These are phyloP conservation scores for Fagopyrum homotropicum DNA, from an alignment of 148 eudicot species.

Conservation along the genomic window DNA sequence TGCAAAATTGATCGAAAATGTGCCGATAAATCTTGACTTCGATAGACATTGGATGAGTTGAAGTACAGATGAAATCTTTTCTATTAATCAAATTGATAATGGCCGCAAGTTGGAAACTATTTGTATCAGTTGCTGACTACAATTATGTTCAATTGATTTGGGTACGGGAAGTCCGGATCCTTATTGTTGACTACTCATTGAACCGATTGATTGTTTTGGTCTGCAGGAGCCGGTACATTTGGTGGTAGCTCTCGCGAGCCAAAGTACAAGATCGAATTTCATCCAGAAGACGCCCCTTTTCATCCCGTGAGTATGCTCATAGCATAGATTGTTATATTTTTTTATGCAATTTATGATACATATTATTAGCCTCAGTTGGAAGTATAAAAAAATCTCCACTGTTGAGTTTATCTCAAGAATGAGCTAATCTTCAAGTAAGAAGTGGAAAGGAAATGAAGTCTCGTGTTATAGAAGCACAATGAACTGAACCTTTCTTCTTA, in stretches of 20 bases:
- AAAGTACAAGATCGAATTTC: slow-evolving; percentile 77
- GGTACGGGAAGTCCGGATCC: neutral
- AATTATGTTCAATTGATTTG: neutral
- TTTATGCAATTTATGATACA: neutral
- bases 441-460: neutral
- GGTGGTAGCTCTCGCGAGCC: slow-evolving; percentile 77
- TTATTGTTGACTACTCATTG: neutral
- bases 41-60: neutral
- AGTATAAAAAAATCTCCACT: neutral
- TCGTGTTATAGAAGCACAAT: neutral
- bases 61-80: neutral
- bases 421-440: neutral
- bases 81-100: neutral
- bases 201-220: neutral
- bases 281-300: slow-evolving; percentile 63
- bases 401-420: neutral
- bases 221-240: slow-evolving; percentile 42
- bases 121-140: neutral
- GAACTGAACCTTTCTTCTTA: neutral
- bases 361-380: neutral
- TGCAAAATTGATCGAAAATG: neutral
- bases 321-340: neutral
- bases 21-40: neutral
- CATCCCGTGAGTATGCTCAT: slow-evolving; percentile 55
- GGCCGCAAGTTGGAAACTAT: neutral